Base-by-base conservation (phyloP, 2,329 filamentous ascomycete genomes). In the Pseudopyrenochaeta lycopersici region DNA sequence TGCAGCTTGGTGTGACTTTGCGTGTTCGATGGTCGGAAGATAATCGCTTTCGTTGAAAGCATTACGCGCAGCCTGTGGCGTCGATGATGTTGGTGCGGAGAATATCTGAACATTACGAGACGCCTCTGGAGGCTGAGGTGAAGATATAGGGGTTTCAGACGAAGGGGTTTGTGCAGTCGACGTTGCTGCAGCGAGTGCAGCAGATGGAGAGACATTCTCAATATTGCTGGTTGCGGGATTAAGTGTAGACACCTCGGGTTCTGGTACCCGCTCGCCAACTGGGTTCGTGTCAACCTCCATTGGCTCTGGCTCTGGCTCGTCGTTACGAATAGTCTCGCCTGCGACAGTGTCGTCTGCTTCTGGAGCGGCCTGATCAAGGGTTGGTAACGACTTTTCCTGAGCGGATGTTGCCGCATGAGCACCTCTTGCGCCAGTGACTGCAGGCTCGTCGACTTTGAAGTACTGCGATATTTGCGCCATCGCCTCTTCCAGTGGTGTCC, bases 401-500 rank as follows among this genome's bases (percentile, higher is more conserved):
- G 68, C 40, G 51, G 68, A 44, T 45, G 62, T 64, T 12, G 54
- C 62, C 17, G 70, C 58, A 59, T 72, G 71, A 10, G 67, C 70
- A 38, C 69, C 60, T 47, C 66, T 63, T 29, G 68, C 68, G 36
- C 67, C 62, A 41, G 56, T 61, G 20, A 64, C 33, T 48, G 54
- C 49, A 46, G 60, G 60, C 7, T 77, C 71, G 5, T 76, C 68
- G 20, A 73, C 70, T 45, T 84, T 86, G 75, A 96, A 96, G 69
- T 90, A 92, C 60, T 86, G 81, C 18, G 85, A 84, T 57, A 98
- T 97, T 68, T 94, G 84, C 41, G 82, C 79, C 88, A 97, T 92
- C 9, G 94, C 94, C 59, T 94, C 90, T 63, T 92, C 91, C 23
- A 98, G 77, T 2, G 92, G 92, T 71, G 86, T 86, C 11, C 90